phyloP scores from a whole-genome alignment of 176 grass and related monocot genomes.

The Guadua angustifolia region DNA sequence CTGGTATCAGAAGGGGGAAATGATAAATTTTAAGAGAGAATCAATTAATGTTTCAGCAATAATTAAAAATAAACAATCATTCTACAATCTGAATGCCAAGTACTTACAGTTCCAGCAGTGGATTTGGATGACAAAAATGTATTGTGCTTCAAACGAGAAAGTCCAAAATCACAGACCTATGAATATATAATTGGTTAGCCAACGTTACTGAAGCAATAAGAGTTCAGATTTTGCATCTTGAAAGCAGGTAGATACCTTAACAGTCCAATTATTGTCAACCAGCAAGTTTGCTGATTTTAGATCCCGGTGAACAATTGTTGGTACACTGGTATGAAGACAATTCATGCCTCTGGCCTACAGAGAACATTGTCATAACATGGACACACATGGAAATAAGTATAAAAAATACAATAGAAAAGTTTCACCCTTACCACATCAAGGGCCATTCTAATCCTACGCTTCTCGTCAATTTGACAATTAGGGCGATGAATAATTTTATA shows the following conservation, averaged over 20 bases:
- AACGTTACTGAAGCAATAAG: constrained; percentile 23
- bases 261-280: constrained; percentile 91
- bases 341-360: constrained; percentile 90
- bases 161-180: constrained; percentile 97
- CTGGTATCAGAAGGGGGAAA: constrained; percentile 49
- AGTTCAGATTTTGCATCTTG: constrained; percentile 16
- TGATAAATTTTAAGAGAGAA: constrained; percentile 18
- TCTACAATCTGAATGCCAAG: constrained; percentile 14
- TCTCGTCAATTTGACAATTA: constrained; percentile 93
- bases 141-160: constrained; percentile 89
- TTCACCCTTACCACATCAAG: constrained; percentile 86
- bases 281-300: constrained; percentile 96
- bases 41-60: neutral
- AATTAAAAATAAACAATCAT: constrained; percentile 26
- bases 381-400: constrained; percentile 39
- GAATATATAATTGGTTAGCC: constrained; percentile 34
- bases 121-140: constrained; percentile 97
- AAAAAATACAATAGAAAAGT: constrained; percentile 31
- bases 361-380: constrained; percentile 35
- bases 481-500: constrained; percentile 82
- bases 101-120: constrained; percentile 91
- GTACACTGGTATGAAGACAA: constrained; percentile 86
- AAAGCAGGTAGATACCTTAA: constrained; percentile 71
- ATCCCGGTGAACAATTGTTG: constrained; percentile 93
- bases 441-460: constrained; percentile 86